Percentiles rank a stretch among this genome's conserved stretches.
Evolutionary conservation across 75 land plant genomes (phyloP).

Genomic region (Azolla pinnata): DNA sequence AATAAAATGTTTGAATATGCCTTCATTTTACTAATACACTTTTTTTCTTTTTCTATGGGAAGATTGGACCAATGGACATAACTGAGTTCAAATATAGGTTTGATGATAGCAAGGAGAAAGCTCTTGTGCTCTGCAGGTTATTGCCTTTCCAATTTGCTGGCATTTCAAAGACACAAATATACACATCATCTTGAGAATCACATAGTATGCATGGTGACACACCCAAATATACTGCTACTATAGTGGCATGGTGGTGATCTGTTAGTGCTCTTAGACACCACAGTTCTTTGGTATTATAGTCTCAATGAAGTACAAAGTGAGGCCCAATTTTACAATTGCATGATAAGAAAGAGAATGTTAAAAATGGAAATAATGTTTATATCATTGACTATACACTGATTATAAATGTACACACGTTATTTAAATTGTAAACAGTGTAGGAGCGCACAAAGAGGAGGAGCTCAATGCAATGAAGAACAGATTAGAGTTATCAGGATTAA

Average conservation of each 20-base stretch:
- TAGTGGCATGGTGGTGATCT: not conserved
- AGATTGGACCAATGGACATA: constrained; percentile 43
- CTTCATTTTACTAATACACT: constrained; percentile 24
- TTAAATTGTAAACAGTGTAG: no score
- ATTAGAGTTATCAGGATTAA: constrained; percentile 42
- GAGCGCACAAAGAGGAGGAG: constrained; percentile 54
- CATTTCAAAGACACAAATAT: not conserved
- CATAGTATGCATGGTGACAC: no score
- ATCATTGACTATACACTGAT: no score
- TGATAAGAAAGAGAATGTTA: not conserved
- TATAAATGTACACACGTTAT: no score
- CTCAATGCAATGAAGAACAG: constrained; percentile 46
- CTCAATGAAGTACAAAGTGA: no score
- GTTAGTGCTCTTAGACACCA: no score
- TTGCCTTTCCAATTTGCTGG: no score
- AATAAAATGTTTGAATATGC: no score
- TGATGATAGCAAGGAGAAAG: constrained; percentile 23
- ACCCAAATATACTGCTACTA: not conserved
- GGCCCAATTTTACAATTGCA: no score
- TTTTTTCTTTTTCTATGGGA: constrained; percentile 6
- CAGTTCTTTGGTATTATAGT: no score
- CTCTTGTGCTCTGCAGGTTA: constrained; percentile 44
- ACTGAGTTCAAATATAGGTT: constrained; percentile 49
- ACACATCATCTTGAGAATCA: no score
- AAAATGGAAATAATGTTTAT: no score